These are phyloP conservation scores for Sistotremastrum suecicum DNA, from an alignment of 768 basidiomycete species.

Conservation along the genomic window DNA sequence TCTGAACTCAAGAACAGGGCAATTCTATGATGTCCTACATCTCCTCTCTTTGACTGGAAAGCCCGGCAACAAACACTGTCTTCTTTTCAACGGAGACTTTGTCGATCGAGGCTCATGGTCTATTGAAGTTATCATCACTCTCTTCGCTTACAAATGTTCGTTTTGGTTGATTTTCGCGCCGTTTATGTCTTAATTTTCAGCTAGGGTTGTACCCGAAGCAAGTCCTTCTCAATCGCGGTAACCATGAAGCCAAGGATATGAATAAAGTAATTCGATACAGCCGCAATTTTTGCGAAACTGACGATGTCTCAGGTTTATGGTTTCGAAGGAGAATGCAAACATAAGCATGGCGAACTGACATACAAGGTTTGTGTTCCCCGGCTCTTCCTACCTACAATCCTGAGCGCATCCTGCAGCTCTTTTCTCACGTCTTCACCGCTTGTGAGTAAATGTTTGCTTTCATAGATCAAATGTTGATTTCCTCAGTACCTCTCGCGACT, in stretches of 20 bases:
- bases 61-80: conserved; percentile 71
- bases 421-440: conserved; percentile 85
- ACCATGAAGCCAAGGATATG: conserved; percentile 97
- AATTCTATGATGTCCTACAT: conserved; percentile 90
- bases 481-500: conserved; percentile 80
- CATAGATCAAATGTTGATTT: background rate
- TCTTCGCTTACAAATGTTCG: conserved; percentile 92
- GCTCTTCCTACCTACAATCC: background rate
- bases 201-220: conserved; percentile 81
- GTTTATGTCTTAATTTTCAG: conserved; percentile 4
- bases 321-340: conserved; percentile 91
- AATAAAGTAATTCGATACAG: conserved; percentile 37
- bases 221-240: conserved; percentile 92
- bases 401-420: conserved; percentile 38
- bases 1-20: conserved; percentile 34
- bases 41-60: conserved; percentile 74
- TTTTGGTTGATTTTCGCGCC: conserved; percentile 2
- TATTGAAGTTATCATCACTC: conserved; percentile 81
- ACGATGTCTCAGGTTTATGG: conserved; percentile 50
- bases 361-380: conserved; percentile 49
- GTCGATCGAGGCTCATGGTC: conserved; percentile 97
- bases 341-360: conserved; percentile 91
- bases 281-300: background rate
- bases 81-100: conserved; percentile 90
- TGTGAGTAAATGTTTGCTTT: conserved; percentile 31